Evolutionary conservation across 331 rosid genomes (phyloP).

Genomic region (Stylosanthes scabra): DNA sequence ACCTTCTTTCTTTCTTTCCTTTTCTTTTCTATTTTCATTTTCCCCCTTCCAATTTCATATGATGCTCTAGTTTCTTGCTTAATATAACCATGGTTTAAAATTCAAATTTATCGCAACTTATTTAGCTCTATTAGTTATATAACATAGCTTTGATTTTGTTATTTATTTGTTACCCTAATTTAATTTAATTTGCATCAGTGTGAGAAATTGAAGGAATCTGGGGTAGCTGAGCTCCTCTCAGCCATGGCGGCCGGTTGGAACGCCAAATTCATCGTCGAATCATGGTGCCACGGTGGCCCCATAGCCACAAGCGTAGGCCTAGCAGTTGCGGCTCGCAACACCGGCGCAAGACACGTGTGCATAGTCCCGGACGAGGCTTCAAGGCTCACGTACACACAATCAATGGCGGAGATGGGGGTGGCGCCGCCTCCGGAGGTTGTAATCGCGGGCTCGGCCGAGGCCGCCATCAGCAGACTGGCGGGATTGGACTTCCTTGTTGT

Average conservation of each 20-base stretch:
- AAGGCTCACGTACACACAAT: slow-evolving; percentile 49
- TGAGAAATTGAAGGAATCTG: slow-evolving; percentile 62
- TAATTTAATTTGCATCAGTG: slow-evolving; percentile 42
- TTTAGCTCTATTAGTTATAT: neutral
- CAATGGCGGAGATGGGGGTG: slow-evolving; percentile 47
- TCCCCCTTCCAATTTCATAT: too few relatives aligned
- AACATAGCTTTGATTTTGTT: too few relatives aligned
- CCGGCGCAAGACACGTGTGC: slow-evolving; percentile 86
- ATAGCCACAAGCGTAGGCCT: slow-evolving; percentile 75
- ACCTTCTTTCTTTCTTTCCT: neutral
- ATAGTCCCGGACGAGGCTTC: slow-evolving; percentile 70
- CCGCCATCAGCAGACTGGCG: slow-evolving; percentile 22
- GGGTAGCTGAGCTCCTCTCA: slow-evolving; percentile 80
- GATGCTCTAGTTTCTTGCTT: too few relatives aligned
- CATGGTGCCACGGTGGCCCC: slow-evolving; percentile 60
- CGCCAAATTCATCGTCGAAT: slow-evolving; percentile 71
- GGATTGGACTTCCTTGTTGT: slow-evolving; percentile 84
- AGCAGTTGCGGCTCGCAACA: slow-evolving; percentile 75
- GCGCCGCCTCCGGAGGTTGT: slow-evolving; percentile 57
- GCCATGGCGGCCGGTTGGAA: slow-evolving; percentile 96
- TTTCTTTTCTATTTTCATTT: neutral
- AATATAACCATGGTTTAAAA: neutral
- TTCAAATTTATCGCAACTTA: neutral
- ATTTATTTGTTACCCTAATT: neutral
- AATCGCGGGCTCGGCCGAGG: slow-evolving; percentile 53